A percentile compares a stretch with the other conserved stretches of the same genome.
phyloP scores from a whole-genome alignment of 2,329 filamentous ascomycete genomes.

The Paracoccidioides brasiliensis region DNA sequence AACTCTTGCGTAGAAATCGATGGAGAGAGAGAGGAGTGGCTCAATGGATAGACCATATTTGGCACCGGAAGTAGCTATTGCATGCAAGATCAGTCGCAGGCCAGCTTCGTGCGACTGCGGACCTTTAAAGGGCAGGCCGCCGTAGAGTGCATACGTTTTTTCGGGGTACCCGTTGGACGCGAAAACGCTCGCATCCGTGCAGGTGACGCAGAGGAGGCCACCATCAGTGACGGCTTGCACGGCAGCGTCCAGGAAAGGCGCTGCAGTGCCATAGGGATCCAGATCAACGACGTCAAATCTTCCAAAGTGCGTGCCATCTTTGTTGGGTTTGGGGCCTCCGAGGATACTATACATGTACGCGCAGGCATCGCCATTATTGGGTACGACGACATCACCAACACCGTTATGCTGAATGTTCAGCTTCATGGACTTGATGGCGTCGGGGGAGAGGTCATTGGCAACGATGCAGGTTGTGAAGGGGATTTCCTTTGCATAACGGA shows the following conservation, averaged over 20 bases:
- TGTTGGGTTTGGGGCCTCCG: conserved; percentile 32
- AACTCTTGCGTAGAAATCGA: conserved; percentile 86
- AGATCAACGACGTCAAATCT: conserved; percentile 91
- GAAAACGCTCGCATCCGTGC: conserved; percentile 91
- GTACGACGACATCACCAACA: conserved; percentile 55
- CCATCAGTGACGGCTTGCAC: conserved; percentile 79
- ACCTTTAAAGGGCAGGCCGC: conserved; percentile 75
- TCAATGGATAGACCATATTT: conserved; percentile 81
- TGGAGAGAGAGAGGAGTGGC: conserved; percentile 80
- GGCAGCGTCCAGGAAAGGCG: conserved; percentile 81
- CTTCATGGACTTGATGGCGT: conserved; percentile 67
- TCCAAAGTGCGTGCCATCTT: conserved; percentile 25
- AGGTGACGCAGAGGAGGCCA: conserved; percentile 85
- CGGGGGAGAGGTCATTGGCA: conserved; percentile 74
- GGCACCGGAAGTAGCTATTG: conserved; percentile 65
- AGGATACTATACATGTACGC: conserved; percentile 76
- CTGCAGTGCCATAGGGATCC: conserved; percentile 89
- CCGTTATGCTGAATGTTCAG: conserved; percentile 76
- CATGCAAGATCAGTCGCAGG: conserved; percentile 70
- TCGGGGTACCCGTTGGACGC: conserved; percentile 89
- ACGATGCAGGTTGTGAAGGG: conserved; percentile 71
- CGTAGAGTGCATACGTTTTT: conserved; percentile 89
- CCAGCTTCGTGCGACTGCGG: conserved; percentile 79
- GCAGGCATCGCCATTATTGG: conserved; percentile 70
- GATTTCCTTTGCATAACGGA: conserved; percentile 85